Evolutionary conservation across 768 basidiomycete species (phyloP).

Genomic region (Pisolithus marmoratus): DNA sequence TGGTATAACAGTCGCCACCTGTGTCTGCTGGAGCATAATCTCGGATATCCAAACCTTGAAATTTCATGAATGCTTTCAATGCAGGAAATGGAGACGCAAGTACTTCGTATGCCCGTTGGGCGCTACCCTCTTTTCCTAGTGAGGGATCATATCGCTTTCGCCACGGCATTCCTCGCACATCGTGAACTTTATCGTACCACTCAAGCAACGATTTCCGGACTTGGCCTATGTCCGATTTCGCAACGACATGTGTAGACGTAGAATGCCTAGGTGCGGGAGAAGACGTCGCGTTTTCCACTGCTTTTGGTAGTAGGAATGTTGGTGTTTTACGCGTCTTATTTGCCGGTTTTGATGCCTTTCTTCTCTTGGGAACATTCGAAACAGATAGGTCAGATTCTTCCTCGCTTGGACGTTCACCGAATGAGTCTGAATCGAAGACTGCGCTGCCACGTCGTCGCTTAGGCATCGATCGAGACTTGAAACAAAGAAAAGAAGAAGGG

Average conservation of each 20-base stretch:
- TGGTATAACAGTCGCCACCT: slow-evolving; percentile 88
- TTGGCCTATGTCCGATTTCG: slow-evolving; percentile 21
- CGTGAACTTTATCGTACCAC: slow-evolving; percentile 72
- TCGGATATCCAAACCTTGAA: slow-evolving; percentile 82
- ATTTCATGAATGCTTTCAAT: not conserved
- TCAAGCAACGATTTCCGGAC: slow-evolving; percentile 45
- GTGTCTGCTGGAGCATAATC: slow-evolving; percentile 96
- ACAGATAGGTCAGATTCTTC: slow-evolving; percentile 20
- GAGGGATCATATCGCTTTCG: slow-evolving; percentile 62
- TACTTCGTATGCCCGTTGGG: slow-evolving; percentile 91
- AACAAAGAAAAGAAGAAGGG: not conserved
- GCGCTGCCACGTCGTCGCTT: slow-evolving; percentile 22
- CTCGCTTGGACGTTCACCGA: slow-evolving; percentile 3
- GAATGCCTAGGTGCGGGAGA: slow-evolving; percentile 29
- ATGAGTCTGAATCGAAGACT: slow-evolving; percentile 12
- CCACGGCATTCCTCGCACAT: slow-evolving; percentile 86
- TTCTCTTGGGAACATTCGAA: slow-evolving; percentile 7
- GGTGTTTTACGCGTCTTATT: slow-evolving; percentile 15
- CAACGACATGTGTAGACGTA: slow-evolving; percentile 44
- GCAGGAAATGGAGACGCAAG: slow-evolving; percentile 7
- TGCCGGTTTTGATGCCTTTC: not conserved
- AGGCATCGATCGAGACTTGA: slow-evolving; percentile 13
- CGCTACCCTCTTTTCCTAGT: slow-evolving; percentile 50
- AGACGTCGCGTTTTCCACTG: not conserved
- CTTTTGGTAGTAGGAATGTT: slow-evolving; percentile 6